Evolutionary conservation across 2,329 filamentous ascomycete genomes (phyloP).

Genomic region (Periconia sp.): DNA sequence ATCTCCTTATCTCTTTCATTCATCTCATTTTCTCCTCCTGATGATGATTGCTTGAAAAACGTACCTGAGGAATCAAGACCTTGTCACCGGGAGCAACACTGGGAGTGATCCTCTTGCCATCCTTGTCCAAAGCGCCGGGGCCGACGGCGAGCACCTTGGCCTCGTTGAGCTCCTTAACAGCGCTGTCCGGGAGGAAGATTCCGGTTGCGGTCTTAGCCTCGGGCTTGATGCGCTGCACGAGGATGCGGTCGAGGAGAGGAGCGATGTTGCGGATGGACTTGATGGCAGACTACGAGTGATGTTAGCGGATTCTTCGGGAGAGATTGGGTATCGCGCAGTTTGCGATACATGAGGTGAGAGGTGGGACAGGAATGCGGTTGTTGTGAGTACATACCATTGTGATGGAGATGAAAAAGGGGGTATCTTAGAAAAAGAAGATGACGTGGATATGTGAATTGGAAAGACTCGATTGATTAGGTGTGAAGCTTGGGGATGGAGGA

Average conservation of each 20-base stretch:
- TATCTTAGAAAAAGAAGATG: constrained; percentile 1
- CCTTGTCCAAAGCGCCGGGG: constrained; percentile 82
- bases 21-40: no score
- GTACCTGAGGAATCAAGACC: constrained; percentile 92
- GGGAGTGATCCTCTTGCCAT: constrained; percentile 84
- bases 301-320: constrained; percentile 5
- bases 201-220: constrained; percentile 94
- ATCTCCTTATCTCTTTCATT: background rate
- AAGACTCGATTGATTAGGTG: background rate
- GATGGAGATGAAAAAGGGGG: constrained; percentile 3
- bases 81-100: constrained; percentile 83
- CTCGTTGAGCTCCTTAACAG: constrained; percentile 98
- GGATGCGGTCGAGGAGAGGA: constrained; percentile 95
- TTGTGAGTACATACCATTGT: constrained; percentile 14
- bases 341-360: background rate
- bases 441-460: background rate
- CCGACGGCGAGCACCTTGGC: constrained; percentile 94
- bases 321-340: background rate
- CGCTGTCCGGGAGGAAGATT: constrained; percentile 96
- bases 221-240: constrained; percentile 96
- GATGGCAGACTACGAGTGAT: constrained; percentile 58
- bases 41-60: constrained; percentile 25
- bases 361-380: constrained; percentile 1
- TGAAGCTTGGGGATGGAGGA: background rate
- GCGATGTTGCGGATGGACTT: constrained; percentile 94